Evolutionary conservation across 306 rosid genomes (phyloP).

Genomic region (Fragaria iinumae): DNA sequence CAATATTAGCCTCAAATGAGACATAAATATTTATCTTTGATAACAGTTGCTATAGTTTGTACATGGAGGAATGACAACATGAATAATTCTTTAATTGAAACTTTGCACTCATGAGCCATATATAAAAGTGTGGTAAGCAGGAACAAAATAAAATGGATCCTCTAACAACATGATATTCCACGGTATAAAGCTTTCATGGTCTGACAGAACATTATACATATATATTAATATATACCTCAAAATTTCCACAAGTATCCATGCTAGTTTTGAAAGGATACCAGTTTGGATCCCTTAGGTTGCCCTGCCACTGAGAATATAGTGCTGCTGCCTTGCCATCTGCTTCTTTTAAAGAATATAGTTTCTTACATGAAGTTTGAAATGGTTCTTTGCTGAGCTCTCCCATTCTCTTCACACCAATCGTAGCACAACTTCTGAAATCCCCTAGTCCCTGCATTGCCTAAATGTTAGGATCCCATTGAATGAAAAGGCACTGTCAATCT

Average conservation of each 20-base stretch:
- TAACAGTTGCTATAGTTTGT: neutral
- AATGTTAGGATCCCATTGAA: neutral
- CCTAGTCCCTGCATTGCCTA: constrained; percentile 30
- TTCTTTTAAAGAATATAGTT: constrained; percentile 30
- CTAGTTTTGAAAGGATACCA: constrained; percentile 59
- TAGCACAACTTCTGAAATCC: constrained; percentile 17
- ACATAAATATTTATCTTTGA: neutral
- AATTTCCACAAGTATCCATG: constrained; percentile 22
- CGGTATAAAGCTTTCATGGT: neutral
- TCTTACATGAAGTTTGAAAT: constrained; percentile 39
- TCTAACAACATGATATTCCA: neutral
- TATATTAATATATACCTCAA: constrained; percentile 23
- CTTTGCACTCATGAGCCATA: neutral
- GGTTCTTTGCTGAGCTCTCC: constrained; percentile 57
- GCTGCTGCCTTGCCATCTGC: constrained; percentile 30
- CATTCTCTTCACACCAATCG: constrained; percentile 50
- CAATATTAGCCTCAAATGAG: neutral
- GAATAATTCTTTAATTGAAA: neutral
- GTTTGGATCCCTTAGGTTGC: constrained; percentile 43
- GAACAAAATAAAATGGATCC: neutral
- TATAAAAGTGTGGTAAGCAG: neutral
- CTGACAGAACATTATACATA: neutral
- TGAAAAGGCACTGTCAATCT: neutral
- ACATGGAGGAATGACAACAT: neutral
- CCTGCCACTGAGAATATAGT: constrained; percentile 54